Conservation (phyloP, 768 basidiomycete species). For the Xerocomellus amylosporus region DNA sequence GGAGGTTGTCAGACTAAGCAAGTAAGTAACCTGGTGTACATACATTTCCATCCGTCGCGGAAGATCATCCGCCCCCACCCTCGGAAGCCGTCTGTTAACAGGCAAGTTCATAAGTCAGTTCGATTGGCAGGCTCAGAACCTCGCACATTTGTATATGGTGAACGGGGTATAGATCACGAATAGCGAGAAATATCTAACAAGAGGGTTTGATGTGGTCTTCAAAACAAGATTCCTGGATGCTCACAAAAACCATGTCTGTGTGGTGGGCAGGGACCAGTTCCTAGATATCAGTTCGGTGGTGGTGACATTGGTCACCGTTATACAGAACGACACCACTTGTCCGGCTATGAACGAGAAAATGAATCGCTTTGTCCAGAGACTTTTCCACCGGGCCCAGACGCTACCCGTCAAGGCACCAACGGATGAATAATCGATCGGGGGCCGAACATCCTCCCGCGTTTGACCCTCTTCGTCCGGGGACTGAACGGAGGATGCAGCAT, state of each 20-base stretch:
- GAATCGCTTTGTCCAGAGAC: conserved; percentile 78
- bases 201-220: not conserved
- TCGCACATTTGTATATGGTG: conserved; percentile 82
- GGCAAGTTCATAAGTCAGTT: not conserved
- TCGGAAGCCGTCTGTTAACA: conserved; percentile 64
- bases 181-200: conserved; percentile 69
- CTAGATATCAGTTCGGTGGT: conserved; percentile 72
- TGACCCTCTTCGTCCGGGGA: not conserved
- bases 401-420: conserved; percentile 49
- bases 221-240: conserved; percentile 27
- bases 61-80: conserved; percentile 77
- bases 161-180: conserved; percentile 80
- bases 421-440: conserved; percentile 69
- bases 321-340: conserved; percentile 82
- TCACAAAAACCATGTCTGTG: conserved; percentile 82
- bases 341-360: conserved; percentile 68
- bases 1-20: conserved; percentile 3
- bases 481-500: not conserved
- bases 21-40: conserved; percentile 18
- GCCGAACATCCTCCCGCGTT: conserved; percentile 33
- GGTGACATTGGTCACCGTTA: conserved; percentile 85
- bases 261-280: conserved; percentile 74
- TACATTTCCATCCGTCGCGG: conserved; percentile 87
- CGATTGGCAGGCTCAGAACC: not conserved
- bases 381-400: conserved; percentile 58